A percentile compares a stretch with the other conserved stretches of the same genome.
phyloP scores from a whole-genome alignment of 139 green algal species.

The Astrephomene gubernaculifera region DNA sequence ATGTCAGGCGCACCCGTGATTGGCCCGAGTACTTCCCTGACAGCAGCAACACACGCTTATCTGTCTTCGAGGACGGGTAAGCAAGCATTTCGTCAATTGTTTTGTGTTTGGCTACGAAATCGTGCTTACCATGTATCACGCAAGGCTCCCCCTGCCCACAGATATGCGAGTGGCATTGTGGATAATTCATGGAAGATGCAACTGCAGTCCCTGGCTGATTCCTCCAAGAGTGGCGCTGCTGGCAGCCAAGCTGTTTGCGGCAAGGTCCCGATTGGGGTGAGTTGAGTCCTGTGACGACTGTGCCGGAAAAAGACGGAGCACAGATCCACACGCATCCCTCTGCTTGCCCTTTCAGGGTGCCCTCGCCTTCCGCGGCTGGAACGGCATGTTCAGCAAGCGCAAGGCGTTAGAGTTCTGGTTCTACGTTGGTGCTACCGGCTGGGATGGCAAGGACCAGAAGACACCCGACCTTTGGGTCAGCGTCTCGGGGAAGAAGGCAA shows the following conservation, averaged over 20 bases:
- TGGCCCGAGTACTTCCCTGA: slow-evolving; percentile 31
- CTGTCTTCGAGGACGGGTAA: slow-evolving; percentile 15
- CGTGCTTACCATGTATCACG: too few relatives aligned
- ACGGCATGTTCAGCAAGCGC: slow-evolving; percentile 20
- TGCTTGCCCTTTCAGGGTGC: neutral
- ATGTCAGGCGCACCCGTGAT: neutral
- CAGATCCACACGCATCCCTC: too few relatives aligned
- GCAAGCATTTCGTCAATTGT: neutral
- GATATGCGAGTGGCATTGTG: neutral
- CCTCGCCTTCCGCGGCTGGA: slow-evolving; percentile 21
- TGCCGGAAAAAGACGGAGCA: neutral
- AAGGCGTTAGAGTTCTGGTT: slow-evolving; percentile 20
- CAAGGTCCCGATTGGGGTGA: slow-evolving; percentile 34
- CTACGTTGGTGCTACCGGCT: slow-evolving; percentile 37
- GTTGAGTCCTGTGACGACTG: neutral
- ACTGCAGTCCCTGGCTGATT: slow-evolving; percentile 6
- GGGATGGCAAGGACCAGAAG: slow-evolving; percentile 13
- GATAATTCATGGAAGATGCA: neutral
- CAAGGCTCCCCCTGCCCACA: neutral
- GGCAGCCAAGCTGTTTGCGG: neutral
- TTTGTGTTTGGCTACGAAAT: neutral
- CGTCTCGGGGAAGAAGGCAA: slow-evolving; percentile 42
- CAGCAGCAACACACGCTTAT: neutral
- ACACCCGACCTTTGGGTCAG: slow-evolving; percentile 54
- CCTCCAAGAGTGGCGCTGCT: neutral